Base-by-base conservation (phyloP, 2,329 filamentous ascomycete species). In the Fusarium verrucosum region DNA sequence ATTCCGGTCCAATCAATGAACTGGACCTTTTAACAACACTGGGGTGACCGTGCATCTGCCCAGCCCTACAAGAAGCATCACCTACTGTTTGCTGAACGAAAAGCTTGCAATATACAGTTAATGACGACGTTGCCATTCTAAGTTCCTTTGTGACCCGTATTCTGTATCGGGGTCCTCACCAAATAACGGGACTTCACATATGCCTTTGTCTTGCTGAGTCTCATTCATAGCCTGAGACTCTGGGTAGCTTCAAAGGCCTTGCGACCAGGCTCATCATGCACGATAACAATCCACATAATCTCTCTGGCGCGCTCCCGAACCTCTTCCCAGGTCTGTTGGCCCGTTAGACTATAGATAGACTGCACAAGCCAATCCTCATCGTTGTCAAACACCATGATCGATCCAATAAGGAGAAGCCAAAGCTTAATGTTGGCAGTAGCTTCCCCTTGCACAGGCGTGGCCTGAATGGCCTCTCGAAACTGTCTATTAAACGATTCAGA, bases 241-340 rank as follows among this genome's bases (percentile, higher is more conserved):
- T 44, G 40, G 4, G 40, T 13, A 13, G 33, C 47, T 16, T 59
- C 36, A 44, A 58, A 66, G 3, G 44, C 52, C 26, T 43, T 23
- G 1, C 44, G 20, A 4, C 72, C 72, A 9, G 57, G 32, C 0
- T 10, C 7, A n/a, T 73, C 69, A 28, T 75, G 73, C 1, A 72
- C 46, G 10, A 52, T 16, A 20, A 73, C 58, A 43, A 73, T 65
- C 73, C 73, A 74, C 62, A 74, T 66, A 19, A 74, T 25, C 5
- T 65, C 52, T 10, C 41, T 63, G 13, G 69, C 54, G 2, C 56
- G 52, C 11, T 38, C 47, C n/a, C 62, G 52, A 3, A 70, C 70
- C n/a, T 72, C 60, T 2, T 46, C 32, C 73, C 73, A 75, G 1
- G 57, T 54, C 35, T 62, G 49, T 1, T 50, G 50, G 1, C 57